Base-by-base conservation (phyloP, 768 basidiomycete species). In the Lactarius deliciosus region DNA sequence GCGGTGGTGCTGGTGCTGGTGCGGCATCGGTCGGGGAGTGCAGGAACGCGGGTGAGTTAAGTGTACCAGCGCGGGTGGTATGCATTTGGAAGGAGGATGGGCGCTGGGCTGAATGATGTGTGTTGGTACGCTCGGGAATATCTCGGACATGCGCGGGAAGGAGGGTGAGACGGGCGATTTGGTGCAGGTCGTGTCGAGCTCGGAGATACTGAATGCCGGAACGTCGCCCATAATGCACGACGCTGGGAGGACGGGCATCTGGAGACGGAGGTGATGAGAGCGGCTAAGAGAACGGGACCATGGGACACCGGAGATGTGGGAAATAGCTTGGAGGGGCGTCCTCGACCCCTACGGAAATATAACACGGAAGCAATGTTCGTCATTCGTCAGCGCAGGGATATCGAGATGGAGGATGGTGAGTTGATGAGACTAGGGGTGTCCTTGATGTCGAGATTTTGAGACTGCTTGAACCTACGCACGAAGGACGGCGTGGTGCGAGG, bases 191-290 rank as follows among this genome's bases (percentile, higher is more conserved):
- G 25, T 28, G 25, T 28, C 25, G 25, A 28, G 25, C 25, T 28
- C 25, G 25, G 25, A 28, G 25, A 28, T 28, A 28, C 25, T 28
- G 25, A 5, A 50, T 61, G 54, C 61, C 68, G 8, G 70, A 70
- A 25, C 70, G 71, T 22, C 65, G 60, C 0, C 71, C 25, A 28
- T 28, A 28, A 28, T 28, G 25, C 25, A 28, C 68, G 7, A 72
- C 70, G 18, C 68, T 69, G 1, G 70, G 71, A 20, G 61, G 64
- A 32, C 70, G 71, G 45, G 71, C 71, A 58, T 71, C 68, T 6
- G 71, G 65, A 0, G 71, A 71, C 1, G 63, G 68, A 2, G 71
- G 71, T 0, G 65, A 65, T 10, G 70, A 28, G 25, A 28, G 25
- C 25, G 25, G 25, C 25, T 66, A 3, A 63, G 69, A 25, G 56